Conservation (phyloP, 805 yeast genomes). For the Torulaspora franciscae region DNA sequence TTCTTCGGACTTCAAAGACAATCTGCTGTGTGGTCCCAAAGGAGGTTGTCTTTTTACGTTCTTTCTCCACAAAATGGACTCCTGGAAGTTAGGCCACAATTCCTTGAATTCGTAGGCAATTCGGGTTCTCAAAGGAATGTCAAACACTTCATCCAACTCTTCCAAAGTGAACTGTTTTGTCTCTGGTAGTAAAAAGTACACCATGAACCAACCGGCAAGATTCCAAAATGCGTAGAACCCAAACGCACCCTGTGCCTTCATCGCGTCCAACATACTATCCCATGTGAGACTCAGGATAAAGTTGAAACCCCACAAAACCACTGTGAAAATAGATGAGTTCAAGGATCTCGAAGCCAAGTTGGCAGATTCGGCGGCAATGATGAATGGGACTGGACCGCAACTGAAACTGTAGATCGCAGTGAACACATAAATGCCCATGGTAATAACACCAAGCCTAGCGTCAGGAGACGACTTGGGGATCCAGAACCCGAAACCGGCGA, state of each 20-base stretch:
- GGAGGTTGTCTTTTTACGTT: slow-evolving; percentile 49
- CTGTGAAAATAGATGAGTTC: slow-evolving; percentile 76
- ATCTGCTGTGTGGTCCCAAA: slow-evolving; percentile 50
- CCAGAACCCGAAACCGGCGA: slow-evolving; percentile 71
- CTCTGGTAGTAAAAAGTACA: slow-evolving; percentile 66
- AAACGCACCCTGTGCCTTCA: slow-evolving; percentile 79
- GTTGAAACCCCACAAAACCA: slow-evolving; percentile 70
- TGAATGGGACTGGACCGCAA: slow-evolving; percentile 87
- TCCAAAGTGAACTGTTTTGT: slow-evolving; percentile 63
- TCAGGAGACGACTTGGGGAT: slow-evolving; percentile 44
- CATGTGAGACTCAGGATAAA: slow-evolving; percentile 68
- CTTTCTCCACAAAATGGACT: slow-evolving; percentile 44
- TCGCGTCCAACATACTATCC: slow-evolving; percentile 64
- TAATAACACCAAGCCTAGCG: slow-evolving; percentile 61
- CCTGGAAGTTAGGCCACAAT: slow-evolving; percentile 43
- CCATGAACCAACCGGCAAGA: slow-evolving; percentile 60
- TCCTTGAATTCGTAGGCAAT: slow-evolving; percentile 45
- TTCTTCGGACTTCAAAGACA: slow-evolving; percentile 55
- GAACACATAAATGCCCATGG: slow-evolving; percentile 69
- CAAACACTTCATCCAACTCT: slow-evolving; percentile 66
- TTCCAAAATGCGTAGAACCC: slow-evolving; percentile 90
- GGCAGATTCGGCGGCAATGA: slow-evolving; percentile 81
- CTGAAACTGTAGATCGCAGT: slow-evolving; percentile 75
- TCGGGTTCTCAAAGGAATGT: slow-evolving; percentile 52
- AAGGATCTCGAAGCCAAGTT: slow-evolving; percentile 74